Evolutionary conservation across 306 rosid species (phyloP).

Genomic region (Leucaena leucocephala): DNA sequence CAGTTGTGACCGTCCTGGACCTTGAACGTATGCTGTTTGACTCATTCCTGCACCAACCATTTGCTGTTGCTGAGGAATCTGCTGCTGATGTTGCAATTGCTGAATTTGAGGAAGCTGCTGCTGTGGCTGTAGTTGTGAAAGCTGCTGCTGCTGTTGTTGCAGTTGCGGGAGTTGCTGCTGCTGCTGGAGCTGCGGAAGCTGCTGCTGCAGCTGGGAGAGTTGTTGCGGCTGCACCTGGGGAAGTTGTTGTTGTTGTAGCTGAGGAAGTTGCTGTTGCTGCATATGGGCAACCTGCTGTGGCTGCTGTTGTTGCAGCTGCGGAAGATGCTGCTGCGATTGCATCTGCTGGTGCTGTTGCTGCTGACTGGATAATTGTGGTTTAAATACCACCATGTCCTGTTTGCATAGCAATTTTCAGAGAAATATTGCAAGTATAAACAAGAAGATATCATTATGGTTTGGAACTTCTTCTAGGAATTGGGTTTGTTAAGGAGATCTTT

Average conservation of each 20-base stretch:
- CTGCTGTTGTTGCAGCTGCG: constrained; percentile 48
- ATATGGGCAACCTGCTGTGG: not conserved
- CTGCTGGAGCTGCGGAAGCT: constrained; percentile 20
- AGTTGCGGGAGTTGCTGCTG: constrained; percentile 35
- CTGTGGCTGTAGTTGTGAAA: constrained; percentile 45
- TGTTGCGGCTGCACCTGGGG: not conserved
- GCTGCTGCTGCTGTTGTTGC: constrained; percentile 42
- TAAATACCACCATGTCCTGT: constrained; percentile 96
- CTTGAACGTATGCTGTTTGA: constrained; percentile 76
- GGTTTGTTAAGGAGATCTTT: not conserved
- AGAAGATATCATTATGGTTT: not conserved
- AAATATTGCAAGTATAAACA: constrained; percentile 24
- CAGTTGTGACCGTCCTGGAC: constrained; percentile 76
- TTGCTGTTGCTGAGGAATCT: constrained; percentile 72
- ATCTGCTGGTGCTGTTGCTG: constrained; percentile 61
- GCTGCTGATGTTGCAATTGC: constrained; percentile 65
- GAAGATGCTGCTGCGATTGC: constrained; percentile 49
- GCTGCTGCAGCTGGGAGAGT: constrained; percentile 34
- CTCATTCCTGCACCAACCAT: constrained; percentile 81
- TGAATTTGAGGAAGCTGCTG: constrained; percentile 65
- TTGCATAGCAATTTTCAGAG: constrained; percentile 36
- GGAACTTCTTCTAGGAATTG: not conserved
- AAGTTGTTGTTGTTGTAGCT: constrained; percentile 36
- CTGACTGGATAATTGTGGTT: constrained; percentile 85
- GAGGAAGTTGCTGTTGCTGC: constrained; percentile 30